Base-by-base conservation (phyloP, 2,329 filamentous ascomycete species). In the Bipolaris cookei region DNA sequence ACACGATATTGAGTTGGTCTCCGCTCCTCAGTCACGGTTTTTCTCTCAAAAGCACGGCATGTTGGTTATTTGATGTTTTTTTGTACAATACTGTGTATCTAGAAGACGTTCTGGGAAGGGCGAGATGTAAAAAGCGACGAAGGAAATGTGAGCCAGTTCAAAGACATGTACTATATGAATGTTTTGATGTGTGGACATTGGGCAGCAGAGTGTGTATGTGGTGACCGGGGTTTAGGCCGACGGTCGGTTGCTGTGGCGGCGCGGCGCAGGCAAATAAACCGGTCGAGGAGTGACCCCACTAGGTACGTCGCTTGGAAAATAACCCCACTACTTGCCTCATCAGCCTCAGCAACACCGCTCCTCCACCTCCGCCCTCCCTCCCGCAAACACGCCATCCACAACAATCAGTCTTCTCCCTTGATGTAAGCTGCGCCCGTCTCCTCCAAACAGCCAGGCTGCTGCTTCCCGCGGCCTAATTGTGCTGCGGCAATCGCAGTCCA, bases 51-150 rank as follows among this genome's bases (percentile, higher is more conserved):
- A 75, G 75, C 72, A 72, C 59, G 62, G 72, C 71, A 71, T 70
- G 68, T 57, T 66, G 69, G 62, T 58, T 68, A 54, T 65, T 68
- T 71, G 54, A 50, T 49, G 39, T 58, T 61, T 59, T 59, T 61
- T 65, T 75, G 73, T 75, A 75, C 68, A 63, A 73, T 73, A 75
- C 71, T 64, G 69, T 75, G 65, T 75, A 67, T 68, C 60, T 74
- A 72, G 65, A 66, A 54, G 47, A 34, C 52, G 49, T 55, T 43
- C 63, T 67, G 65, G 65, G 68, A 65, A 68, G 61, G 66, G 70
- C 46, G 57, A 68, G 61, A 70, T 65, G 63, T 66, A 71, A 70
- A 58, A 72, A 71, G 65, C 63, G 58, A 71, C 55, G 52, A 67
- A 66, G 62, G 56, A 66, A 69, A 70, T 68, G 60, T 62, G 65